Percentiles rank a stretch among this genome's conserved stretches.
Evolutionary conservation across 352 stramenopile species (phyloP).

Genomic region (Globisporangium heterothallicum): DNA sequence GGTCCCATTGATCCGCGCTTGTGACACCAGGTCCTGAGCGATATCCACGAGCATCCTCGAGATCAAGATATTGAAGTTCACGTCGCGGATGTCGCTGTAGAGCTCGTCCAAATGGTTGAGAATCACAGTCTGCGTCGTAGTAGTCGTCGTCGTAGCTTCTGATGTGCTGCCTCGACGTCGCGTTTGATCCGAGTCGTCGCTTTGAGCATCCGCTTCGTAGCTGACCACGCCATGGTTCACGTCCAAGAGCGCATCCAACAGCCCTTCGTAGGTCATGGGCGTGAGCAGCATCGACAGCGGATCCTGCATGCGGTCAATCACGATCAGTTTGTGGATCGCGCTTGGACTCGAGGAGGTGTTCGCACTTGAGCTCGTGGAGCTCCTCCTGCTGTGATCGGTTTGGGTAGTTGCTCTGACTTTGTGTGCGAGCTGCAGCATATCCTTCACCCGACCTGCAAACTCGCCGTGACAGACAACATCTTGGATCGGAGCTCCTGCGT

Average conservation of each 20-base stretch:
- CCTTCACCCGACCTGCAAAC: constrained; percentile 50
- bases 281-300: constrained; percentile 77
- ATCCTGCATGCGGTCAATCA: constrained; percentile 77
- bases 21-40: constrained; percentile 41
- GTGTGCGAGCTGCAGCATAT: constrained; percentile 56
- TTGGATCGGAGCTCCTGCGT: constrained; percentile 26
- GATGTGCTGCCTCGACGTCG: too few relatives aligned
- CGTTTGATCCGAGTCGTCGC: constrained; percentile 5
- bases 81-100: constrained; percentile 64
- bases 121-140: constrained; percentile 35
- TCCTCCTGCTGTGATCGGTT: constrained; percentile 1
- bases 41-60: constrained; percentile 43
- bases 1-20: constrained; percentile 22
- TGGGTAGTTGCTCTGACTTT: constrained; percentile 2
- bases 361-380: too few relatives aligned
- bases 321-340: constrained; percentile 56
- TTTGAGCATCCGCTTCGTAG: constrained; percentile 38
- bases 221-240: constrained; percentile 70
- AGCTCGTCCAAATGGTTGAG: constrained; percentile 69
- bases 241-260: constrained; percentile 65
- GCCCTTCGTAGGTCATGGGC: constrained; percentile 80
- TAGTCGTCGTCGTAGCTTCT: background rate
- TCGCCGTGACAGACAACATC: constrained; percentile 46
- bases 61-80: constrained; percentile 75
- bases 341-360: too few relatives aligned